Percentiles rank a stretch among this genome's conserved stretches.
Conservation (phyloP, 2,329 filamentous ascomycete species). For the Diplodia mutila region DNA sequence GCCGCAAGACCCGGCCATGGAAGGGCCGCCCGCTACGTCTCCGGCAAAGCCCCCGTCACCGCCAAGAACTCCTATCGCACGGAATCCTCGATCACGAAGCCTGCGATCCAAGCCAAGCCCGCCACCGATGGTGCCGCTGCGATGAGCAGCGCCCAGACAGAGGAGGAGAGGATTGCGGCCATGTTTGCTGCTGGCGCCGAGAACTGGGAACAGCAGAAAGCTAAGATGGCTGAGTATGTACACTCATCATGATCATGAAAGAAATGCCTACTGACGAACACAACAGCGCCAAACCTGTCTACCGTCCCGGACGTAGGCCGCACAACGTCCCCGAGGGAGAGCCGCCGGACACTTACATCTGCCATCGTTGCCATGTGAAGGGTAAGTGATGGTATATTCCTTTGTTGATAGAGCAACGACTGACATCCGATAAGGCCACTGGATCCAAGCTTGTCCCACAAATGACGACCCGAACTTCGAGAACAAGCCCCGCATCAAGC, state of each 20-base stretch:
- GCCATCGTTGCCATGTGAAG: conserved; percentile 94
- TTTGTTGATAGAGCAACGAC: conserved; percentile 20
- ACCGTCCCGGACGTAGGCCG: conserved; percentile 58
- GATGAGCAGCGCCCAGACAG: conserved; percentile 80
- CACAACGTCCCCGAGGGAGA: conserved; percentile 87
- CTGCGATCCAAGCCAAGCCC: conserved; percentile 44
- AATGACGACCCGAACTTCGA: conserved; percentile 97
- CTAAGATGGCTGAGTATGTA: conserved; percentile 75
- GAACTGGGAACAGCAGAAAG: conserved; percentile 91
- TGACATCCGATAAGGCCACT: conserved; percentile 67
- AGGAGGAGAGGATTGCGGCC: conserved; percentile 90
- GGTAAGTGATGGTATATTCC: conserved; percentile 48
- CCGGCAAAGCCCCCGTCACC: conserved; percentile 89
- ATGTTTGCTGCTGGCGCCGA: conserved; percentile 89
- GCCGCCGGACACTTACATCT: conserved; percentile 91
- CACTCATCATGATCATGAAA: conserved; percentile 33
- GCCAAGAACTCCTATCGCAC: conserved; percentile 77
- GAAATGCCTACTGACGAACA: conserved; percentile 21
- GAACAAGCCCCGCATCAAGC: conserved; percentile 88
- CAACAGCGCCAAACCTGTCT: conserved; percentile 48
- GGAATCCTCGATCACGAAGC: conserved; percentile 62
- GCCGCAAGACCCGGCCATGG: conserved; percentile 84
- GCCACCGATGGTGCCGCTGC: conserved; percentile 61
- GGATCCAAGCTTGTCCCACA: conserved; percentile 98
- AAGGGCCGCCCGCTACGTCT: conserved; percentile 90